phyloP scores from a whole-genome alignment of 1,284 basidiomycete genomes.

The Leccinum fuscescens region DNA sequence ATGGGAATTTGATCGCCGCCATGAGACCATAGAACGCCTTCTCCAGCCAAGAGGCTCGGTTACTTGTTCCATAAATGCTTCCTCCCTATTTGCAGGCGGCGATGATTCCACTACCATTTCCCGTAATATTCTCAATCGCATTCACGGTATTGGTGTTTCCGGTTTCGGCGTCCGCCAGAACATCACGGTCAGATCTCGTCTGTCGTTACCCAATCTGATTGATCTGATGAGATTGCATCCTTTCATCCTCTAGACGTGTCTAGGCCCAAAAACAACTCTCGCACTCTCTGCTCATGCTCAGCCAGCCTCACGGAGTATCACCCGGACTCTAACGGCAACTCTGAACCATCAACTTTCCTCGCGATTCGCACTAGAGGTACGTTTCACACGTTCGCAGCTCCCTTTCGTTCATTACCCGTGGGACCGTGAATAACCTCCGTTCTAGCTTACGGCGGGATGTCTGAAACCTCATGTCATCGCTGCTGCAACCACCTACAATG shows the following conservation, averaged over 20 bases:
- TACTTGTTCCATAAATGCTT: constrained; percentile 46
- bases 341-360: constrained; percentile 65
- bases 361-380: constrained; percentile 48
- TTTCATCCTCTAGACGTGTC: constrained; percentile 35
- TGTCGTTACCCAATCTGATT: constrained; percentile 19
- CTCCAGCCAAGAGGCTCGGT: constrained; percentile 50
- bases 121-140: constrained; percentile 32
- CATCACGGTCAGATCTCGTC: constrained; percentile 38
- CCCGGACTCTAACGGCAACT: constrained; percentile 53
- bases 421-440: constrained; percentile 8
- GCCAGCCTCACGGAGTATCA: constrained; percentile 25
- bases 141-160: constrained; percentile 35
- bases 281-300: constrained; percentile 34
- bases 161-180: constrained; percentile 38
- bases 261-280: constrained; percentile 41
- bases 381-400: constrained; percentile 21
- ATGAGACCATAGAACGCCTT: constrained; percentile 44
- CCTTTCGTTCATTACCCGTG: constrained; percentile 23
- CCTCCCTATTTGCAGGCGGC: constrained; percentile 42
- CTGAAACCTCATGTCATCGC: constrained; percentile 39
- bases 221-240: constrained; percentile 18
- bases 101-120: constrained; percentile 24
- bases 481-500: constrained; percentile 39
- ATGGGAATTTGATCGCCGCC: constrained; percentile 41
- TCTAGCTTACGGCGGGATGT: constrained; percentile 32